Conservation (phyloP, 2,329 filamentous ascomycete genomes). For the Ophiognomonia clavigignenti-juglandacearum region DNA sequence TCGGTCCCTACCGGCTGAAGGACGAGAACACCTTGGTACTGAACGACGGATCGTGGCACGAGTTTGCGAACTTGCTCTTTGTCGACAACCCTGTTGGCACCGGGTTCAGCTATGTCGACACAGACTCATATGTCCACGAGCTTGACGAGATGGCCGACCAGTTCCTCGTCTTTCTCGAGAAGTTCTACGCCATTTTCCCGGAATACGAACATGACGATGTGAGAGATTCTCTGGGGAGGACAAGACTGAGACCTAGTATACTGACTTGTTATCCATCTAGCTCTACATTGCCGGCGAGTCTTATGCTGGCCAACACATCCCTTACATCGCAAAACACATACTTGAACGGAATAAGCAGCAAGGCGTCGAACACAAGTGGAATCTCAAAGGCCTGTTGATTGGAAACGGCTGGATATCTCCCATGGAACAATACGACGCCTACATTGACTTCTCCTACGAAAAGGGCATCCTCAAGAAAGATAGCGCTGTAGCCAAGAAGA, state of each 20-base stretch:
- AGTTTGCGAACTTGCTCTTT: slow-evolving; percentile 95
- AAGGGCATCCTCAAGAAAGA: slow-evolving; percentile 66
- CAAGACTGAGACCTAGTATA: background rate
- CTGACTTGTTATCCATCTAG: slow-evolving; percentile 39
- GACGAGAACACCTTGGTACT: slow-evolving; percentile 66
- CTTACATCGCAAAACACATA: slow-evolving; percentile 90
- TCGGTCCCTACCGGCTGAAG: slow-evolving; percentile 86
- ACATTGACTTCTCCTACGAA: slow-evolving; percentile 76
- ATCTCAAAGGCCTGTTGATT: slow-evolving; percentile 79
- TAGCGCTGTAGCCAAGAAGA: slow-evolving; percentile 55
- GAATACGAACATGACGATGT: slow-evolving; percentile 91
- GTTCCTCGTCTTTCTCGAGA: slow-evolving; percentile 83
- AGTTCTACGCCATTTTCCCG: slow-evolving; percentile 86
- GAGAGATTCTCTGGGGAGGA: slow-evolving; percentile 32
- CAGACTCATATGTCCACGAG: slow-evolving; percentile 79
- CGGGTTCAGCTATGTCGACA: slow-evolving; percentile 92
- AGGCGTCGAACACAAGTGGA: slow-evolving; percentile 56
- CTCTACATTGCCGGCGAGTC: slow-evolving; percentile 94
- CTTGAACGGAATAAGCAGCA: slow-evolving; percentile 75
- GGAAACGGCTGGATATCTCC: slow-evolving; percentile 98
- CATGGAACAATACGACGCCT: slow-evolving; percentile 81
- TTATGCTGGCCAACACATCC: slow-evolving; percentile 94
- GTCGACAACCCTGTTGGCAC: slow-evolving; percentile 97
- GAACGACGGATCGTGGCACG: slow-evolving; percentile 97
- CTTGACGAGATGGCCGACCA: slow-evolving; percentile 85